Evolutionary conservation across 768 basidiomycete species (phyloP), one percentile per base, ranked within the genome.

Genomic region (Neoboletus subvelutipes): DNA sequence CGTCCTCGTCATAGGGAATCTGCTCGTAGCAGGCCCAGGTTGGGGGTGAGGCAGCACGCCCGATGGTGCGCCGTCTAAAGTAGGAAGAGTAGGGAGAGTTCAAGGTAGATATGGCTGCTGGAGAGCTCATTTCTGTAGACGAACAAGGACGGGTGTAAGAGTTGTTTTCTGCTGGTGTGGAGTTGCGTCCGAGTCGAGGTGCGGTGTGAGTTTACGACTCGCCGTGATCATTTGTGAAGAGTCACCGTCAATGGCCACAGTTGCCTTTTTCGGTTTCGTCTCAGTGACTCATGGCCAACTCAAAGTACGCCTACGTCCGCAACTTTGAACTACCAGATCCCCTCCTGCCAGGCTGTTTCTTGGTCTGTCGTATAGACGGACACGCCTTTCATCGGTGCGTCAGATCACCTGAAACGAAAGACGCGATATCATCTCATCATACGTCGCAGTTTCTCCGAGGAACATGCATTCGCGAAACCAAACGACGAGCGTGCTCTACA

Each of bases 11-110:
- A 73, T 78, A 83, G 59, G 85, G 86, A 71, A 92, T 92, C 81
- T 92, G 89, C 80, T 92, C 90, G 73, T 92, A 92, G 79, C 89
- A 92, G 12, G 89, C 89, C 90, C 90, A 92, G 0, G 88, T 91
- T 26, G 90, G 89, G 2, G 90, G 90, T 4, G 88, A 90, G 18
- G 90, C 84, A 39, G 90, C 90, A 51, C 90, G 82, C 24, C 90
- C 90, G 62, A 91, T 83, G 41, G 83, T 81, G 62, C 89, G 87
- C 50, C 86, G 84, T 52, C 87, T 75, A 54, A 78, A 87, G 75
- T 66, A 71, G 42, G 71, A 66, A 10, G 66, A 67, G 55, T 60
- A 59, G 36, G 71, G 69, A 22, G 71, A 58, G 47, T 52, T 67
- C 26, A 59, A 56, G 2, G 57, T 52, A 31, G 70, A 60, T 52